Percentiles rank a stretch among this genome's conserved stretches.
Evolutionary conservation across 768 basidiomycete species (phyloP).

Genomic region (Hygrophorus pudorinus): DNA sequence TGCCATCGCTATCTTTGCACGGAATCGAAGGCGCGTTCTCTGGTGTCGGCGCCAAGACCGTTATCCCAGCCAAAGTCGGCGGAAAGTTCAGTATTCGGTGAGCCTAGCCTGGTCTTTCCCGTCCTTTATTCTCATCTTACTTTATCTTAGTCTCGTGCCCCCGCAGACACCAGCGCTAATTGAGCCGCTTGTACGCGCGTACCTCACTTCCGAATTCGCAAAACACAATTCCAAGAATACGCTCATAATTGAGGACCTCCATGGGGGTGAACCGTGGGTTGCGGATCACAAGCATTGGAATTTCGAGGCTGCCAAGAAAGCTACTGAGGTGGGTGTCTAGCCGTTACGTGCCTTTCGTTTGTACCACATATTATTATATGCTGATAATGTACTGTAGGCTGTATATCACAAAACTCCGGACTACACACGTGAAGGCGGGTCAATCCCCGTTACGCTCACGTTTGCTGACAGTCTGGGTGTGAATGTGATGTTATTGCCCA

Average conservation of each 20-base stretch:
- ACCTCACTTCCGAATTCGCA: slow-evolving; percentile 70
- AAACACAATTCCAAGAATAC: slow-evolving; percentile 83
- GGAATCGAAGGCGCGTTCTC: slow-evolving; percentile 96
- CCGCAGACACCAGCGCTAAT: slow-evolving; percentile 75
- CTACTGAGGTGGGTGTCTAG: slow-evolving; percentile 53
- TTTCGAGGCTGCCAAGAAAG: slow-evolving; percentile 78
- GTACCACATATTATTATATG: no score
- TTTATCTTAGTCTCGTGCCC: slow-evolving; percentile 61
- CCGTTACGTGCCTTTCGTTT: background rate
- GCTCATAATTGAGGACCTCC: slow-evolving; percentile 56
- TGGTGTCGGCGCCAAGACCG: slow-evolving; percentile 76
- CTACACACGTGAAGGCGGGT: slow-evolving; percentile 85
- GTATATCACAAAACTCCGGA: slow-evolving; percentile 73
- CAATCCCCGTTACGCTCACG: slow-evolving; percentile 88
- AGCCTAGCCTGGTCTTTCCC: slow-evolving; percentile 13
- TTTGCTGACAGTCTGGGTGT: slow-evolving; percentile 84
- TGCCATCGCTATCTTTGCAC: slow-evolving; percentile 82
- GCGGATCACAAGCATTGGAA: slow-evolving; percentile 85
- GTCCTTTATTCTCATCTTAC: background rate
- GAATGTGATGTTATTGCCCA: slow-evolving; percentile 83
- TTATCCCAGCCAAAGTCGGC: slow-evolving; percentile 81
- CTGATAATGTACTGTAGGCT: slow-evolving; percentile 18
- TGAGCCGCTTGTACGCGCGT: slow-evolving; percentile 57
- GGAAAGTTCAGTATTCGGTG: slow-evolving; percentile 95
- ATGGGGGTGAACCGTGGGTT: slow-evolving; percentile 88